Evolutionary conservation across 2,329 filamentous ascomycete genomes (phyloP).

Genomic region (Amylocarpus encephaloides): DNA sequence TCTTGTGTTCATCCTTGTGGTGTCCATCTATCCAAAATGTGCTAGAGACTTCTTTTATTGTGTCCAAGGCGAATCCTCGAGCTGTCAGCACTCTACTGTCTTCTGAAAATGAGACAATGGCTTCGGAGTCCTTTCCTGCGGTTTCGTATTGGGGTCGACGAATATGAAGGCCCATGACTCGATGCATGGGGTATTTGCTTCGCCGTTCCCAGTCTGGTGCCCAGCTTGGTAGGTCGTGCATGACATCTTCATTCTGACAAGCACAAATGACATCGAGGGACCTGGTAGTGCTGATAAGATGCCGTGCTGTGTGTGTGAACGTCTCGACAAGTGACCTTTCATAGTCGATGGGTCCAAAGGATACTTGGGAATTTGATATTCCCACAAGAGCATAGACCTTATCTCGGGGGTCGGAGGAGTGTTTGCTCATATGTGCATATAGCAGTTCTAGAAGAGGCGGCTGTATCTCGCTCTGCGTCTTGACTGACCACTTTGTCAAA

Average conservation of each 20-base stretch:
- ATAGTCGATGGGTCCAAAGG: slow-evolving; percentile 11
- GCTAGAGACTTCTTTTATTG: slow-evolving; percentile 1
- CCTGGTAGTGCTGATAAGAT: slow-evolving; percentile 4
- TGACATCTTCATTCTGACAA: slow-evolving; percentile 10
- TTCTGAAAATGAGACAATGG: neutral
- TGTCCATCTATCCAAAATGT: slow-evolving; percentile 3
- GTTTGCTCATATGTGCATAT: slow-evolving; percentile 9
- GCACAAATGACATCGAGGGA: slow-evolving; percentile 2
- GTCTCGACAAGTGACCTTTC: slow-evolving; percentile 3
- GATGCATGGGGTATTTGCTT: slow-evolving; percentile 4
- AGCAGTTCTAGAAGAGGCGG: slow-evolving; percentile 5
- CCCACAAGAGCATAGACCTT: slow-evolving; percentile 15
- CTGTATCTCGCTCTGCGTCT: neutral
- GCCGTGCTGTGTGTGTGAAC: neutral
- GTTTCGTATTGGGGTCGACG: slow-evolving; percentile 5
- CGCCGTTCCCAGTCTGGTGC: slow-evolving; percentile 13
- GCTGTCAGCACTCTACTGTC: slow-evolving; percentile 5
- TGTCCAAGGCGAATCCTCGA: slow-evolving; percentile 9
- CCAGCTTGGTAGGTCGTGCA: slow-evolving; percentile 7
- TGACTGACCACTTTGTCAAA: neutral
- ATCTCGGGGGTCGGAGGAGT: slow-evolving; percentile 3
- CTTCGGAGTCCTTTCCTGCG: neutral
- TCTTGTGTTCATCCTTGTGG: neutral
- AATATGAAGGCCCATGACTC: slow-evolving; percentile 5
- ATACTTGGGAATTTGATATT: slow-evolving; percentile 3